Base-by-base conservation (phyloP, 306 rosid genomes). In the Prunus salicina region DNA sequence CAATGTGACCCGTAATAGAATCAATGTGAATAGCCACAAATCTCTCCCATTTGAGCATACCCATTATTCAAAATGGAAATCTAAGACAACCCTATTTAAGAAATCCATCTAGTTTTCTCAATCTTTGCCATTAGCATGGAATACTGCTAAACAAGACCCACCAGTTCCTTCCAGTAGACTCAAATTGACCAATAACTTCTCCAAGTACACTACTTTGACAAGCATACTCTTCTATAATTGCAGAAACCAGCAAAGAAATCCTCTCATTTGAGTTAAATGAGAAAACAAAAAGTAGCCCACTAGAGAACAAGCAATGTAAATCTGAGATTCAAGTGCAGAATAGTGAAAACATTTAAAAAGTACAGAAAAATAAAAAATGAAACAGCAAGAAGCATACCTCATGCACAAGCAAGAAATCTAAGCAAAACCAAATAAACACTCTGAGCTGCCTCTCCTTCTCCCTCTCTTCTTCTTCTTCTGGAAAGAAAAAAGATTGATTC, bases 271-370 rank as follows among this genome's bases (percentile, higher is more conserved):
- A 64, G 67, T 60, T 4, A 55, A 81, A 82, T 45, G 84, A 60
- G 69, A 41, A 2, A 58, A 73, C 63, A 52, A 43, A 72, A n/a
- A 8, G 46, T 47, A 14, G 73, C 84, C 69, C 84, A 82, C 73
- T 61, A 80, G 49, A 78, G 20, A 76, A 45, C 73, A 79, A 71
- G 77, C 85, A 82, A 75, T 71, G 80, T 38, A 79, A 85, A 83
- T 82, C 88, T 76, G 77, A 88, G 91, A 90, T 86, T 85, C 88
- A 82, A 82, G 85, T 49, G 70, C 80, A 65, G 32, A 66, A 73
- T 10, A 16, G 38, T 30, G 64, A 73, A 72, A 72, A 2, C 27
- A 56, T 43, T 14, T 10, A 61, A 46, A 74, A 69, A 82, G 80
- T n/a, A 66, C 22, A 78, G 10, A 67, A 50, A 50, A 12, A 38